Conservation (phyloP, 345 rosid genomes). For the Mallotus nudiflorus region DNA sequence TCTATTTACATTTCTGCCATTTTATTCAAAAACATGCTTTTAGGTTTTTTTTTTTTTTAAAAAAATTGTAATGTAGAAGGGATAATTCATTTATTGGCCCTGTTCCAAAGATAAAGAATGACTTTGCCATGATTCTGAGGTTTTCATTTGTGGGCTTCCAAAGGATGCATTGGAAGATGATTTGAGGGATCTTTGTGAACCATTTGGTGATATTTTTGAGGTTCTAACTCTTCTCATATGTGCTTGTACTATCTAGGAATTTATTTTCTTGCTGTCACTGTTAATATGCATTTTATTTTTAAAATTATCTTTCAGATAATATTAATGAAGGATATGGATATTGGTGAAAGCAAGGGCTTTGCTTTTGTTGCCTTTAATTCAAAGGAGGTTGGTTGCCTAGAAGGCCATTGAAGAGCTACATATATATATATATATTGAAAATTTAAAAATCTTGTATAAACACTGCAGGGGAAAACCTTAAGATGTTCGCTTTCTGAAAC, state of each 20-base stretch:
- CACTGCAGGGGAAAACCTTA: slow-evolving; percentile 82
- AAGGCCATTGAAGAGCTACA: slow-evolving; percentile 86
- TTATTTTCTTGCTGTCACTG: slow-evolving; percentile 9
- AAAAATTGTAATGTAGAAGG: no score
- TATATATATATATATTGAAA: slow-evolving; percentile 13
- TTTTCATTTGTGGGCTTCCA: slow-evolving; percentile 97
- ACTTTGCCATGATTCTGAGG: slow-evolving; percentile 95
- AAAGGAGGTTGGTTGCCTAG: slow-evolving; percentile 71
- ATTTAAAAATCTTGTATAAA: slow-evolving; percentile 5
- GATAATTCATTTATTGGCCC: no score
- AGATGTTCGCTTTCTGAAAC: slow-evolving; percentile 93
- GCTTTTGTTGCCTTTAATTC: slow-evolving; percentile 83
- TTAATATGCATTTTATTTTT: slow-evolving; percentile 9
- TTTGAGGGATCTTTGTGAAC: slow-evolving; percentile 85
- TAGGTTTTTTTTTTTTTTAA: no score
- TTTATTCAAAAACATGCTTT: no score
- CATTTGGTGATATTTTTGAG: slow-evolving; percentile 82
- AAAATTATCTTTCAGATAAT: slow-evolving; percentile 54
- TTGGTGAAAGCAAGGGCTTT: slow-evolving; percentile 96
- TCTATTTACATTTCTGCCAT: no score
- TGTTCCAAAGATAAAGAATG: no score
- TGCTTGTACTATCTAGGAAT: slow-evolving; percentile 13
- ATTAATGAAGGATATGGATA: slow-evolving; percentile 85
- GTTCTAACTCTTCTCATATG: slow-evolving; percentile 35
- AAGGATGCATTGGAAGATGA: slow-evolving; percentile 83